phyloP scores from a whole-genome alignment of 2,329 filamentous ascomycete genomes.

The Chaetomium strumarium region DNA sequence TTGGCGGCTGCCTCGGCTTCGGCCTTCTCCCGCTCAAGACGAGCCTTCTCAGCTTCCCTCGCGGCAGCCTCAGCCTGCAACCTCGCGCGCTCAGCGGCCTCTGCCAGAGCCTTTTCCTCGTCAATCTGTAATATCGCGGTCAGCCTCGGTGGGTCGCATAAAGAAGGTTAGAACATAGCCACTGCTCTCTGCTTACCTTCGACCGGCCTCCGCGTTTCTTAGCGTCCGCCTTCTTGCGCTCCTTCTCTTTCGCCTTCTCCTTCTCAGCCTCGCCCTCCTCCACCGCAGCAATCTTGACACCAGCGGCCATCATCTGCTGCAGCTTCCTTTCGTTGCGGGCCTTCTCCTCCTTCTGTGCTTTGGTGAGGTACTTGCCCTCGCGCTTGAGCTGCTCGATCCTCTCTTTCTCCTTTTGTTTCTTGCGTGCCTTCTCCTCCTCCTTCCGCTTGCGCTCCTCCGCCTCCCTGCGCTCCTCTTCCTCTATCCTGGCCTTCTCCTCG shows the following conservation, averaged over 20 bases:
- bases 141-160: background rate
- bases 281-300: conserved; percentile 63
- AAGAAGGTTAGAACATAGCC: background rate
- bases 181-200: conserved; percentile 40
- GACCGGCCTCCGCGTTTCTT: conserved; percentile 63
- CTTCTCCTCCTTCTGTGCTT: conserved; percentile 79
- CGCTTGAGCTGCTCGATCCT: conserved; percentile 82
- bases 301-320: conserved; percentile 78
- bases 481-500: conserved; percentile 59
- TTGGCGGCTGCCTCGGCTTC: conserved; percentile 50
- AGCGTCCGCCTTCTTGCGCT: conserved; percentile 69
- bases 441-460: conserved; percentile 63
- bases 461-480: conserved; percentile 58
- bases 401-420: conserved; percentile 83
- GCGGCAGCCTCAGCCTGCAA: conserved; percentile 61
- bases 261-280: conserved; percentile 47
- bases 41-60: conserved; percentile 57
- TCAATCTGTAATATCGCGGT: conserved; percentile 42
- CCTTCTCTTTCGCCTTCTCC: conserved; percentile 56
- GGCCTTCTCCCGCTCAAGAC: conserved; percentile 47
- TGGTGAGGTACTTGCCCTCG: conserved; percentile 80
- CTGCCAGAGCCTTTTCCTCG: conserved; percentile 71
- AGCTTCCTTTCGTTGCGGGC: conserved; percentile 71
- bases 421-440: conserved; percentile 68
- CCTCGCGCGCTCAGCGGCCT: conserved; percentile 67